phyloP scores from a whole-genome alignment of 2,329 filamentous ascomycete genomes.

The Hortaea werneckii region DNA sequence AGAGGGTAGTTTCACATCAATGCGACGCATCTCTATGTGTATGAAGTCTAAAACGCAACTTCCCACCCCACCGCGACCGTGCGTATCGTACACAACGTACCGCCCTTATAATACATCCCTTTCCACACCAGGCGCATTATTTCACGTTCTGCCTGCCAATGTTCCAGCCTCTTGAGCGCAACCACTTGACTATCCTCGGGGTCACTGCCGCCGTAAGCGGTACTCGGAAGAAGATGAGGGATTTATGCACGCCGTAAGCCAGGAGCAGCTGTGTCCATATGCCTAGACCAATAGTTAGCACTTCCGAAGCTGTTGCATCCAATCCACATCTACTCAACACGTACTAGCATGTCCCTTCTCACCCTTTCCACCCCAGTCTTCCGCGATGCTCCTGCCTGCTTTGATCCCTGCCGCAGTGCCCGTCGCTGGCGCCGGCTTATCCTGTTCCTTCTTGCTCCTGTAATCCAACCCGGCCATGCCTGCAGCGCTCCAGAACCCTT shows the following conservation, averaged over 20 bases:
- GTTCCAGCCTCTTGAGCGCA: conserved; percentile 86
- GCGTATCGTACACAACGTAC: too few relatives aligned
- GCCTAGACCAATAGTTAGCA: conserved; percentile 31
- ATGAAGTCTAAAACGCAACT: too few relatives aligned
- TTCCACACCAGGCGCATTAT: background rate
- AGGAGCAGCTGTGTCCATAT: conserved; percentile 80
- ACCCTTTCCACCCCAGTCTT: background rate
- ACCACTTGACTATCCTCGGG: conserved; percentile 83
- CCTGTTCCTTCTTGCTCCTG: conserved; percentile 6
- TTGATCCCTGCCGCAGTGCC: conserved; percentile 9
- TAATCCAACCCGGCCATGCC: conserved; percentile 37
- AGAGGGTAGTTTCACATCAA: too few relatives aligned
- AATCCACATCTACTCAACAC: background rate
- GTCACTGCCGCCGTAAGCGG: conserved; percentile 82
- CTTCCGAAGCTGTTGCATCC: background rate
- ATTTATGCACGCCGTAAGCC: conserved; percentile 96
- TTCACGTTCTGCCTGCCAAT: conserved; percentile 56
- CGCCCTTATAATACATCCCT: background rate
- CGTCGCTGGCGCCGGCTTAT: conserved; percentile 5
- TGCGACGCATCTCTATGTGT: too few relatives aligned
- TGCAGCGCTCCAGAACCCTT: conserved; percentile 47
- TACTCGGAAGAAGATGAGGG: conserved; percentile 91
- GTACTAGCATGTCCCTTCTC: conserved; percentile 20
- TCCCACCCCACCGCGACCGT: too few relatives aligned
- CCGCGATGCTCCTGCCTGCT: background rate